Conservation (phyloP, 345 rosid species). For the Boechera stricta region DNA sequence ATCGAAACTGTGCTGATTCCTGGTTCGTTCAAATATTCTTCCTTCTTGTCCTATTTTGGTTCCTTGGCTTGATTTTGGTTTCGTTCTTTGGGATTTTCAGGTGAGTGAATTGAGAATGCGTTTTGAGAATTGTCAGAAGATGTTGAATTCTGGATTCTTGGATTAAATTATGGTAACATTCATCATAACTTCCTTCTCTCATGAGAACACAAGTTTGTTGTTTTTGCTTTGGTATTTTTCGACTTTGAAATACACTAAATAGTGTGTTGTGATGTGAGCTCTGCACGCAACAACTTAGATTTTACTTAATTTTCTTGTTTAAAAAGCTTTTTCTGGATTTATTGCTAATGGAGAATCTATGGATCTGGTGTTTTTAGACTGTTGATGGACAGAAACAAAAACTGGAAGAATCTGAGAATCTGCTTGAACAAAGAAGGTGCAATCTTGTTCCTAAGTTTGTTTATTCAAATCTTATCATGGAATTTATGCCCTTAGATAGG, state of each 20-base stretch:
- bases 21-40: slow-evolving; percentile 45
- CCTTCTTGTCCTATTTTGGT: background rate
- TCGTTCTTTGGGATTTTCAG: slow-evolving; percentile 27
- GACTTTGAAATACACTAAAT: slow-evolving; percentile 1
- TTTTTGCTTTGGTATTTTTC: background rate
- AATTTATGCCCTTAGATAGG: background rate
- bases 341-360: background rate
- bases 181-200: background rate
- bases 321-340: background rate
- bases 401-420: slow-evolving; percentile 66
- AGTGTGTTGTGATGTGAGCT: slow-evolving; percentile 16
- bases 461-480: background rate
- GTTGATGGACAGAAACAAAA: slow-evolving; percentile 71
- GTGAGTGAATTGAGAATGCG: slow-evolving; percentile 62
- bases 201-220: slow-evolving; percentile 7
- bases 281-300: background rate
- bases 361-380: slow-evolving; percentile 49
- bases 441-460: slow-evolving; percentile 15
- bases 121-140: slow-evolving; percentile 84
- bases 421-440: slow-evolving; percentile 65
- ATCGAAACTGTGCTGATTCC: slow-evolving; percentile 66
- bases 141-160: slow-evolving; percentile 58
- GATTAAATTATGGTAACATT: slow-evolving; percentile 60
- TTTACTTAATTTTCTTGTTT: background rate
- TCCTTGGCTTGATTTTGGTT: slow-evolving; percentile 1